Conservation (phyloP, 352 stramenopile species). For the Pythium aquatile region DNA sequence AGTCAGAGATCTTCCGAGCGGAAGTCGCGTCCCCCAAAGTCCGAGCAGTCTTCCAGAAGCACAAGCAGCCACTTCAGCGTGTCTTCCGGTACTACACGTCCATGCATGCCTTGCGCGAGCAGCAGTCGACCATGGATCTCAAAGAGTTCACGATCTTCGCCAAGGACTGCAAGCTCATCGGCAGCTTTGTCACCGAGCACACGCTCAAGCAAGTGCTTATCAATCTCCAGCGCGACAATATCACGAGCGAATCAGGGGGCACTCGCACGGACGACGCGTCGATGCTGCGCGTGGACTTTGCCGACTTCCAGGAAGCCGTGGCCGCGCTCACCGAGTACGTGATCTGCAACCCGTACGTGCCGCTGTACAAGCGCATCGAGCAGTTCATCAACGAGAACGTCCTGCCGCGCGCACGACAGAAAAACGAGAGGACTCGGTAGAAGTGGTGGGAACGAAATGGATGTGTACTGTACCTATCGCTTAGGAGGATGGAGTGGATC, state of each 20-base stretch:
- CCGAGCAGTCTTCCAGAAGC: constrained; percentile 66
- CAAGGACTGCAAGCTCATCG: constrained; percentile 74
- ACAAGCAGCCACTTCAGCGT: constrained; percentile 67
- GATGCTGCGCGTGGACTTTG: constrained; percentile 53
- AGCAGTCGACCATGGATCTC: constrained; percentile 71
- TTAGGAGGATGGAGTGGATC: constrained; percentile 23
- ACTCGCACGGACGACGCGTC: constrained; percentile 8
- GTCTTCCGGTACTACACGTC: constrained; percentile 81
- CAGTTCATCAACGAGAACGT: constrained; percentile 77
- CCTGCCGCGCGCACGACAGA: constrained; percentile 70
- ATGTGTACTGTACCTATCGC: background rate
- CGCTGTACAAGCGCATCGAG: constrained; percentile 73
- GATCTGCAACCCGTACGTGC: constrained; percentile 76
- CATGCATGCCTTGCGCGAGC: constrained; percentile 71
- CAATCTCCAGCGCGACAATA: constrained; percentile 64
- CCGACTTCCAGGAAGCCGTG: constrained; percentile 68
- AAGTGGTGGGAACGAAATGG: background rate
- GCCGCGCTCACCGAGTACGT: constrained; percentile 77
- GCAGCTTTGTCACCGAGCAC: constrained; percentile 74
- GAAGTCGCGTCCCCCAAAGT: constrained; percentile 69
- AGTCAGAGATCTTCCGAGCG: constrained; percentile 72
- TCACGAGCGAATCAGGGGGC: background rate
- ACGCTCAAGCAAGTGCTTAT: constrained; percentile 77
- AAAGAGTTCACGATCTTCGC: constrained; percentile 59
- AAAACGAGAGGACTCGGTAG: constrained; percentile 34